phyloP scores from a whole-genome alignment of 1,284 basidiomycete genomes.

The Trametes sp. region DNA sequence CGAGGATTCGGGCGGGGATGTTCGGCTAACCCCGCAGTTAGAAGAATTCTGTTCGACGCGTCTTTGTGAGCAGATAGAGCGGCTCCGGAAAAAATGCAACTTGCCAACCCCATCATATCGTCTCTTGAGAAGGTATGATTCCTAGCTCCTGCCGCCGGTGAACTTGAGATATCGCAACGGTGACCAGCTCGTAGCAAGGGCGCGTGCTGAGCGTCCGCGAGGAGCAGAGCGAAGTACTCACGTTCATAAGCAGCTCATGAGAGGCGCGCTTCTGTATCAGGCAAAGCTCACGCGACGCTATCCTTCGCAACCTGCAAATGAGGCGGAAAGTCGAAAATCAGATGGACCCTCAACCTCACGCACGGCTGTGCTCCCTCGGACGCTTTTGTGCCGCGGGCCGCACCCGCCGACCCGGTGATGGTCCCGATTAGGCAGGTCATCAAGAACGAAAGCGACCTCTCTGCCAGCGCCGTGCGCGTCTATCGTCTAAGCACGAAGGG shows the following conservation, averaged over 20 bases:
- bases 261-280: neutral
- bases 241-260: constrained; percentile 1
- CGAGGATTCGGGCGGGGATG: neutral
- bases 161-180: no score
- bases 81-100: neutral
- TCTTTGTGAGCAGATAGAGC: neutral
- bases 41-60: neutral
- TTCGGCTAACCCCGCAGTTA: constrained; percentile 5
- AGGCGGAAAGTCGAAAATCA: constrained; percentile 13
- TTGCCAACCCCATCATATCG: neutral
- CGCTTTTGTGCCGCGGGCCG: constrained; percentile 19
- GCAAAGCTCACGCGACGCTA: constrained; percentile 2
- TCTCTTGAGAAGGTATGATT: neutral
- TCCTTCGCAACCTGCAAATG: constrained; percentile 1
- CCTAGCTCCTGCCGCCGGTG: neutral
- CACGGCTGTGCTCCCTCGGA: constrained; percentile 30
- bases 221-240: no score
- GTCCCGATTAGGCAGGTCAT: constrained; percentile 27
- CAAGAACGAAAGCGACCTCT: constrained; percentile 25
- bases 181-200: no score
- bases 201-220: no score
- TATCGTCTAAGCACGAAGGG: neutral
- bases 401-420: constrained; percentile 2
- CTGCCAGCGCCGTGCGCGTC: constrained; percentile 3
- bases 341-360: constrained; percentile 15